Evolutionary conservation across 108 stramenopile species (phyloP).

Genomic region (Skeletonema costatum): DNA sequence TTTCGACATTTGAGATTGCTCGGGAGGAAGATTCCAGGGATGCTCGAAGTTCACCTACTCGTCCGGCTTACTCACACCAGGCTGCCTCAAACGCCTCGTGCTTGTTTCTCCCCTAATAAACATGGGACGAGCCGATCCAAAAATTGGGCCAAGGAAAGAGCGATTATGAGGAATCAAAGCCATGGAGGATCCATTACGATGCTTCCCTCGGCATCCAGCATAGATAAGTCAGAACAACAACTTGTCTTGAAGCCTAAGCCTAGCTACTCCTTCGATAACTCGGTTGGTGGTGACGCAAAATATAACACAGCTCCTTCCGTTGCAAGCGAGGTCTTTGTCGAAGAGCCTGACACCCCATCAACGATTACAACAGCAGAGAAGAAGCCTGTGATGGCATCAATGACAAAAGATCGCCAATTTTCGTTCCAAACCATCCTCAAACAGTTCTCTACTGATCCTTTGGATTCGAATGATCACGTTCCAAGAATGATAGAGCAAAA

Average conservation of each 20-base stretch:
- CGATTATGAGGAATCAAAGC: constrained; percentile 6
- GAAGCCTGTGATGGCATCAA: constrained; percentile 7
- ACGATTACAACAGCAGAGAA: constrained; percentile 13
- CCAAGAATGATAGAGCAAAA: background rate
- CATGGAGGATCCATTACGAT: constrained; percentile 29
- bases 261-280: constrained; percentile 20
- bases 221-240: background rate
- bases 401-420: constrained; percentile 10
- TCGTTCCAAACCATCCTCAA: constrained; percentile 27
- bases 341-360: constrained; percentile 6
- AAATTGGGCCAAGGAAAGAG: constrained; percentile 33
- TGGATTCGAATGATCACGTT: background rate
- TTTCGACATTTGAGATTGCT: background rate
- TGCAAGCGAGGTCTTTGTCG: background rate
- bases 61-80: constrained; percentile 28
- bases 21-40: constrained; percentile 8
- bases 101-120: constrained; percentile 45
- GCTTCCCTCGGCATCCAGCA: constrained; percentile 23
- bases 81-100: constrained; percentile 40
- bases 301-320: background rate
- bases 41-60: constrained; percentile 17
- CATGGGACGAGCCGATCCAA: constrained; percentile 44
- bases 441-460: constrained; percentile 13
- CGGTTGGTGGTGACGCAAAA: background rate
- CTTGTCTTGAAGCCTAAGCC: background rate